These are phyloP conservation scores for Amanita exitialis DNA, from an alignment of 768 basidiomycete genomes.

Conservation along the genomic window DNA sequence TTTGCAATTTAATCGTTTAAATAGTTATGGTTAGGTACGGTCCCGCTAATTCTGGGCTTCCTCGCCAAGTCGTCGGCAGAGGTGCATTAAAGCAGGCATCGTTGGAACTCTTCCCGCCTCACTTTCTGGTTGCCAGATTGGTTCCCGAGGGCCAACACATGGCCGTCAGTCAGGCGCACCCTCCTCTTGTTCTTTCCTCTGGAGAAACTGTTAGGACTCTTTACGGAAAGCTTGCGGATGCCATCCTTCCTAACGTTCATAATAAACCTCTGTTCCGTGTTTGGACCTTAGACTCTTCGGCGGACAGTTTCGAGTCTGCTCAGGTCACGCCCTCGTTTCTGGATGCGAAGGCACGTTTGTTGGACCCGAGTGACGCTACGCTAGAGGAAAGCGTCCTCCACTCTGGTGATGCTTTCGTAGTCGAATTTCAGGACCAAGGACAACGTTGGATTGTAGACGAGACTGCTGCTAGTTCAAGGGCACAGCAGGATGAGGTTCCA, in stretches of 20 bases:
- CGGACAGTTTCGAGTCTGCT: slow-evolving; percentile 22
- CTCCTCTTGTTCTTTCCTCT: slow-evolving; percentile 36
- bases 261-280: slow-evolving; percentile 38
- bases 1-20: slow-evolving; percentile 1
- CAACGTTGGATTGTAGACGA: slow-evolving; percentile 21
- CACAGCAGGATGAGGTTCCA: slow-evolving; percentile 17
- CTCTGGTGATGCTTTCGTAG: slow-evolving; percentile 59
- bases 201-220: slow-evolving; percentile 38
- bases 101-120: slow-evolving; percentile 68
- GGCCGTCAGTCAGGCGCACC: slow-evolving; percentile 15
- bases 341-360: slow-evolving; percentile 24
- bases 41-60: slow-evolving; percentile 38
- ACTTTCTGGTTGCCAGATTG: slow-evolving; percentile 46
- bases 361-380: slow-evolving; percentile 35
- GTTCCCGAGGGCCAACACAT: slow-evolving; percentile 16
- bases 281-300: slow-evolving; percentile 43
- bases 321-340: slow-evolving; percentile 22
- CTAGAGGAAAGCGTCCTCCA: slow-evolving; percentile 51
- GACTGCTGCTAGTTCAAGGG: slow-evolving; percentile 36
- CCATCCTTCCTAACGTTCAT: slow-evolving; percentile 21
- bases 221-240: slow-evolving; percentile 28
- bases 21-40: slow-evolving; percentile 54
- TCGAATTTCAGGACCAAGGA: slow-evolving; percentile 50
- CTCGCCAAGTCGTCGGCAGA: slow-evolving; percentile 56
- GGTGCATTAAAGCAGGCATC: slow-evolving; percentile 38